A percentile compares a stretch with the other conserved stretches of the same genome.
Evolutionary conservation across 2,329 filamentous ascomycete genomes (phyloP).

Genomic region (Epichloe amarillans): DNA sequence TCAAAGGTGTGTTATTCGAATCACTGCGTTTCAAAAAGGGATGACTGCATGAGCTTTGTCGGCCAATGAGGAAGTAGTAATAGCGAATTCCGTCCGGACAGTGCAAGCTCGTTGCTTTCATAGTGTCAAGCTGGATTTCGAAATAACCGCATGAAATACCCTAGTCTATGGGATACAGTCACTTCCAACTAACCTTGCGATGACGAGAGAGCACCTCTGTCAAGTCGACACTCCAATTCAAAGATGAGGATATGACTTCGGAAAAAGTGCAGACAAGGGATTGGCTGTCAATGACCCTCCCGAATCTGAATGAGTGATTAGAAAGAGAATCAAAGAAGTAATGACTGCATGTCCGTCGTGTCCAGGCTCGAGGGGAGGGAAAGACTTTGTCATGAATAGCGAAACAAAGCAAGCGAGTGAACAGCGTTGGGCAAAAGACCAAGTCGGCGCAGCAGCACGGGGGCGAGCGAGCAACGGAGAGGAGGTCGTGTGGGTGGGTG

Average conservation of each 20-base stretch:
- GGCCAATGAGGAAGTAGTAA: background rate
- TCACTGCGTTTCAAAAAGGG: background rate
- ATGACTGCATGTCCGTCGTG: background rate
- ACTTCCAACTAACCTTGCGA: slow-evolving; percentile 10
- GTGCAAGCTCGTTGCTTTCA: background rate
- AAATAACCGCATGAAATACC: background rate
- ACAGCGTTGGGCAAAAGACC: slow-evolving; percentile 1
- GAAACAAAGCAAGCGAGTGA: slow-evolving; percentile 7
- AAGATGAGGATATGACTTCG: background rate
- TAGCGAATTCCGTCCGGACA: background rate
- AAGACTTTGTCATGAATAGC: background rate
- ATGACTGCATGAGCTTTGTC: background rate
- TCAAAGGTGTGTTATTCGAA: background rate
- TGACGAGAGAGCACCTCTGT: slow-evolving; percentile 7
- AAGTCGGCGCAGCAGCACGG: slow-evolving; percentile 5
- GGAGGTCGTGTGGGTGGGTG: slow-evolving; percentile 13
- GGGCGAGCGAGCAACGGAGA: slow-evolving; percentile 4
- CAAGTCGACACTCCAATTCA: slow-evolving; percentile 5
- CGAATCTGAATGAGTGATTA: slow-evolving; percentile 4
- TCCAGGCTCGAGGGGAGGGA: background rate
- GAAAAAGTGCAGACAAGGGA: slow-evolving; percentile 3
- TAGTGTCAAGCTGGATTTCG: background rate
- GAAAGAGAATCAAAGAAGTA: slow-evolving; percentile 2
- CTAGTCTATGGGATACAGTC: background rate
- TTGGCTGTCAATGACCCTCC: slow-evolving; percentile 8